phyloP scores from a whole-genome alignment of 352 stramenopile genomes.

The Globisporangium alternatum region DNA sequence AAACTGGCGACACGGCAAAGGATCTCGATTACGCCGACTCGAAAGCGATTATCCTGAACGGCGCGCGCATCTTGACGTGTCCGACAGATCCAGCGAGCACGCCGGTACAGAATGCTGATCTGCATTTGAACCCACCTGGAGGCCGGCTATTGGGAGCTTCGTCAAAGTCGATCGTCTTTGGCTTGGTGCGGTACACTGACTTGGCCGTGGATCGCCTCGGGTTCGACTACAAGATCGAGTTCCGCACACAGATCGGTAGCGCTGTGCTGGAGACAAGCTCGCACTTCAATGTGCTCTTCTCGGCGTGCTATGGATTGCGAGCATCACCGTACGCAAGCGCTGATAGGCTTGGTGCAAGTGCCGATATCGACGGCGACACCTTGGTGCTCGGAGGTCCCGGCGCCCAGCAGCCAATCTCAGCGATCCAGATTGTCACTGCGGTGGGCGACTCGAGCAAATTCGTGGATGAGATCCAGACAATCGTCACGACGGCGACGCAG shows the following conservation, averaged over 20 bases:
- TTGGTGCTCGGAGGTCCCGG: conserved; percentile 65
- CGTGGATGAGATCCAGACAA: conserved; percentile 70
- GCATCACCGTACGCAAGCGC: conserved; percentile 53
- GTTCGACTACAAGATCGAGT: conserved; percentile 64
- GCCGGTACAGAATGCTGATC: conserved; percentile 54
- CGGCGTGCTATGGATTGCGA: conserved; percentile 61
- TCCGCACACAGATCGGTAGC: conserved; percentile 38
- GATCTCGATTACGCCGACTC: conserved; percentile 69
- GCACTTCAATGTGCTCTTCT: conserved; percentile 69
- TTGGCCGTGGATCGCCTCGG: conserved; percentile 71
- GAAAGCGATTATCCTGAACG: conserved; percentile 57
- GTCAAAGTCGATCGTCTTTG: conserved; percentile 54
- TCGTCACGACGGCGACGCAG: conserved; percentile 51
- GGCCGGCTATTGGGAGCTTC: conserved; percentile 42
- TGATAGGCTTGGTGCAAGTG: conserved; percentile 58
- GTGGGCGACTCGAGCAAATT: conserved; percentile 47
- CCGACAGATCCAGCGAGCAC: conserved; percentile 25
- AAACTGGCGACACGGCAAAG: conserved; percentile 60
- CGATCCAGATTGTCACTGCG: conserved; percentile 68
- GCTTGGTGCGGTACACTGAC: conserved; percentile 58
- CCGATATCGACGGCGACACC: conserved; percentile 64
- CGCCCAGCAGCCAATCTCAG: conserved; percentile 52
- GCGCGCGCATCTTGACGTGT: conserved; percentile 69
- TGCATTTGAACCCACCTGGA: conserved; percentile 78
- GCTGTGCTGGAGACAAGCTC: conserved; percentile 47